Percentiles rank a stretch among this genome's conserved stretches.
Evolutionary conservation across 2,329 filamentous ascomycete species (phyloP).

Genomic region (Penicillium italicum): DNA sequence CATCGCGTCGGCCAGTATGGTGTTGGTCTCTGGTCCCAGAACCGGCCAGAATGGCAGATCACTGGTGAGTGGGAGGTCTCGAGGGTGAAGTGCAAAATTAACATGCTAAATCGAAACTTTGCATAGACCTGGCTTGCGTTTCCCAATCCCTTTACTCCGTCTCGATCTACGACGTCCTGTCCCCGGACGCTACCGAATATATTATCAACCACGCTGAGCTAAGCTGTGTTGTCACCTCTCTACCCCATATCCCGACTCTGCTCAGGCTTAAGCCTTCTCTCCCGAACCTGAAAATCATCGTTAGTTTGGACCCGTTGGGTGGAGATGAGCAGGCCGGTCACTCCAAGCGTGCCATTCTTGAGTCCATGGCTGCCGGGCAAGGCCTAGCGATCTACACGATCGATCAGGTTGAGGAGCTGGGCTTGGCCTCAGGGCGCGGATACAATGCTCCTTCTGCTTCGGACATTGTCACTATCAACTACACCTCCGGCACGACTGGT

Average conservation of each 20-base stretch:
- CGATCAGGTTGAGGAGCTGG: slow-evolving; percentile 74
- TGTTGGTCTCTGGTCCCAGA: slow-evolving; percentile 81
- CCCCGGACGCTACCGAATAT: slow-evolving; percentile 85
- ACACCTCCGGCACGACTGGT: slow-evolving; percentile 63
- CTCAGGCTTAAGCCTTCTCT: slow-evolving; percentile 75
- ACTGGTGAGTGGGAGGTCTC: slow-evolving; percentile 52
- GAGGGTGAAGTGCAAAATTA: neutral
- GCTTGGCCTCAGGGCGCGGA: slow-evolving; percentile 64
- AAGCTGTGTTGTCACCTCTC: slow-evolving; percentile 69
- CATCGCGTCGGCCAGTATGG: slow-evolving; percentile 62
- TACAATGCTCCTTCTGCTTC: slow-evolving; percentile 68
- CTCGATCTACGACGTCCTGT: slow-evolving; percentile 93
- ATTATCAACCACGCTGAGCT: slow-evolving; percentile 89
- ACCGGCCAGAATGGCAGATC: slow-evolving; percentile 85
- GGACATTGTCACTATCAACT: slow-evolving; percentile 74
- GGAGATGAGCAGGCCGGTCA: slow-evolving; percentile 70
- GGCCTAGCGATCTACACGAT: slow-evolving; percentile 79
- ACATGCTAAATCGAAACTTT: neutral
- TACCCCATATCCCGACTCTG: slow-evolving; percentile 76
- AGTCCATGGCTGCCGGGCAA: slow-evolving; percentile 66
- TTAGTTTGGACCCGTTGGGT: slow-evolving; percentile 80
- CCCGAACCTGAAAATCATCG: slow-evolving; percentile 78
- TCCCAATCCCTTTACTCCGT: slow-evolving; percentile 87
- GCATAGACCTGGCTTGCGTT: slow-evolving; percentile 75
- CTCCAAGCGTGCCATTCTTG: slow-evolving; percentile 76